Percentiles rank a stretch among this genome's conserved stretches.
These are phyloP conservation scores for Alternaria incomplexa DNA, from an alignment of 2,329 filamentous ascomycete genomes.

Conservation along the genomic window DNA sequence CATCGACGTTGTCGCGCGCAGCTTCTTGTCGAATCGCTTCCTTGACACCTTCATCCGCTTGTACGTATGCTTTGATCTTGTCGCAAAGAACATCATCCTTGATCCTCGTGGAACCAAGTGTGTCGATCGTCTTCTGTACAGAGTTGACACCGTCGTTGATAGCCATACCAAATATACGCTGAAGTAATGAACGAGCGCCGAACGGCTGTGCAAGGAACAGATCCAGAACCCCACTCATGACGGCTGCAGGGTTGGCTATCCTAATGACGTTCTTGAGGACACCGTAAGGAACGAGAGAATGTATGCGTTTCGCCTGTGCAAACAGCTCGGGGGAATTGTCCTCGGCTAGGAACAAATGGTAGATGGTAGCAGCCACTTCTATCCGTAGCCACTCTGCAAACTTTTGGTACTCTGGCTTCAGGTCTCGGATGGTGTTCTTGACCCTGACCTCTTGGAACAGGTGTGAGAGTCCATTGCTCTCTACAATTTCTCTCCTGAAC, in stretches of 20 bases:
- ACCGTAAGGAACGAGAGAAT: conserved; percentile 91
- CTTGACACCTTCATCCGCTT: conserved; percentile 78
- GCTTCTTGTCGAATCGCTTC: conserved; percentile 76
- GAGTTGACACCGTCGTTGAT: conserved; percentile 87
- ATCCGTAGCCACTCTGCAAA: conserved; percentile 98
- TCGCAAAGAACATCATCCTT: conserved; percentile 78
- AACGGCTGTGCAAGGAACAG: conserved; percentile 96
- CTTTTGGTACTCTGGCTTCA: conserved; percentile 95
- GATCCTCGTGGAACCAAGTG: conserved; percentile 72
- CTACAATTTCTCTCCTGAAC: conserved; percentile 71
- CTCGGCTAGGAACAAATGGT: conserved; percentile 95
- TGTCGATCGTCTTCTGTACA: conserved; percentile 86
- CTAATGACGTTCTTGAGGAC: conserved; percentile 96
- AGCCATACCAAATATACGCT: conserved; percentile 91
- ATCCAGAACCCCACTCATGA: conserved; percentile 95
- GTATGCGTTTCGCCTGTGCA: conserved; percentile 90
- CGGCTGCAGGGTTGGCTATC: conserved; percentile 92
- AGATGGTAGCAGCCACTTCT: conserved; percentile 94
- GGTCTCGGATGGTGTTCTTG: conserved; percentile 83
- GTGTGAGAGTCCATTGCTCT: conserved; percentile 85
- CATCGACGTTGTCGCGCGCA: conserved; percentile 73
- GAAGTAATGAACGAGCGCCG: conserved; percentile 85
- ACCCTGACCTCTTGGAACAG: conserved; percentile 92
- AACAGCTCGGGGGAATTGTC: conserved; percentile 98
- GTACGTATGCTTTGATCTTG: conserved; percentile 81